Evolutionary conservation across 768 basidiomycete genomes (phyloP), one percentile per base, ranked within the genome.

Genomic region (Xanthoconium stramineum): DNA sequence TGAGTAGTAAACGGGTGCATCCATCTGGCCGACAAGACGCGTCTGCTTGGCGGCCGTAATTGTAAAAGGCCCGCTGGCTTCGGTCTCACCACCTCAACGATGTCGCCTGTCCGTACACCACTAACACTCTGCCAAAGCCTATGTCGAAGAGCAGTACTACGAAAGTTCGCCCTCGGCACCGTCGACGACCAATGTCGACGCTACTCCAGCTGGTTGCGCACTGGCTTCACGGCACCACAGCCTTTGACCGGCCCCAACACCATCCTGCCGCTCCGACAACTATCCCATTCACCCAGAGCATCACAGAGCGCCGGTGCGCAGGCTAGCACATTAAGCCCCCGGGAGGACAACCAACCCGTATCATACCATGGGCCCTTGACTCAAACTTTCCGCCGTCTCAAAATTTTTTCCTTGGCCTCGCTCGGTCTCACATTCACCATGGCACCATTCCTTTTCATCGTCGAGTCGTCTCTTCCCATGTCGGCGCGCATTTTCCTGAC

Each of bases 401-500:
- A 94, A 69, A 71, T 91, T 10, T 92, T 94, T 75, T 94, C 91
- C 13, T 74, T 95, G 1, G 82, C 85, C 24, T 92, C 92, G 1
- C 79, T 94, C 46, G 78, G 78, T 3, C 78, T 91, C 47, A 86
- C 89, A 11, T 72, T 78, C 55, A 77, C 82, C 5, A 75, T 94
- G 62, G 77, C 88, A 2, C 93, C 93, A 1, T 84, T 94, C 73
- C 83, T 94, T 58, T 88, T 94, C 71, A 67, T 90, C 50, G 77
- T 94, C 61, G 91, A 94, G 57, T 87, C 91, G 6, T 80, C 80
- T 24, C 79, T 94, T 8, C 91, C 93, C 0, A 63, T 80, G 39
- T 76, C 79, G 17, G 93, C 88, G 0, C 83, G 91, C 20, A 65
- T 82, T 28, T 83, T 82, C 14, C 76, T 95, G 33, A 88, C 86